Base-by-base conservation (phyloP, 2,329 filamentous ascomycete genomes). In the Aspergillus latus region DNA sequence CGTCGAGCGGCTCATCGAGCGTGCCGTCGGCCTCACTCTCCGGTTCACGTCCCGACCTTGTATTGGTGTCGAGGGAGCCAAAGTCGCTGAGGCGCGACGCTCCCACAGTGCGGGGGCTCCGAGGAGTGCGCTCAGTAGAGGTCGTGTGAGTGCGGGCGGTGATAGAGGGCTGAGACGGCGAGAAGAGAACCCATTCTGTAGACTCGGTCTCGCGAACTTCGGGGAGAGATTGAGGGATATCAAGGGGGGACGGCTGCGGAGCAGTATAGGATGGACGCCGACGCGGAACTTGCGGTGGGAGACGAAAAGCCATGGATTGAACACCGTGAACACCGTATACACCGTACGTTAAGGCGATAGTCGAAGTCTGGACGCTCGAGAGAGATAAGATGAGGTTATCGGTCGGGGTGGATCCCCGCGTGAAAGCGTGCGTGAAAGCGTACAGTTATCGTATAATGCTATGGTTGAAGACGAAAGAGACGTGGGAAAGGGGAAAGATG, bases 111-210 rank as follows among this genome's bases (percentile, higher is more conserved):
- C 69, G 88, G 78, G 74, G 39, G 15, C 39, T 84, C 63, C 39
- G 39, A 1, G 39, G 39, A 15, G 78, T 92, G 70, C 74, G 86
- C 77, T 77, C 83, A 68, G 73, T 89, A 72, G 72, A 84, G 46
- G 86, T 85, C 37, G 89, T 86, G 57, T 83, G 86, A 44, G 87
- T 90, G 51, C 87, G 82, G 59, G 88, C 86, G 4, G 86, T 86
- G 9, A 82, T 82, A 16, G 88, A 87, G 34, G 80, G 77, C 61
- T 86, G 86, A 7, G 82, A 81, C 1, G 90, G 90, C 6, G 92
- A 90, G 79, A 99, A 99, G 62, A 99, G 85, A 53, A 97, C 88
- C 94, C 94, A 99, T 83, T 96, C 93, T 74, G 94, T 88, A 10
- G 90, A 88, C 62, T 92, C 88, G 59, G 89, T 85, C 58, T 85